These are phyloP conservation scores for Sedum album DNA, from an alignment of 164 flowering plant species.

Conservation along the genomic window DNA sequence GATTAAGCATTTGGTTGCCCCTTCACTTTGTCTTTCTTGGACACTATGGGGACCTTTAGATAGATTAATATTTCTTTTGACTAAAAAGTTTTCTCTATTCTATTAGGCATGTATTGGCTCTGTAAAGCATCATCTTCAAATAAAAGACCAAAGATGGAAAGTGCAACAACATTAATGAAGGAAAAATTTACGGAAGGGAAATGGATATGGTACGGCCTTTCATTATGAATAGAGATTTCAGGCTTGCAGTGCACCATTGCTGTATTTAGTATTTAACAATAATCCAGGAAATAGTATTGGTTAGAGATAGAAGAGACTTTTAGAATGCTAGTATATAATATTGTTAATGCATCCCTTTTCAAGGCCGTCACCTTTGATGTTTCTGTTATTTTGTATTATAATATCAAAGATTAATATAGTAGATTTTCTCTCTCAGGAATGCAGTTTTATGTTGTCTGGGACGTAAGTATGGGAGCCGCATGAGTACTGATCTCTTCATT, in stretches of 20 bases:
- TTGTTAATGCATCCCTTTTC: background rate
- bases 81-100: background rate
- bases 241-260: background rate
- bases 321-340: background rate
- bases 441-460: slow-evolving; percentile 63
- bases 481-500: slow-evolving; percentile 38
- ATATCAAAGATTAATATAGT: background rate
- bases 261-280: background rate
- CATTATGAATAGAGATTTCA: background rate
- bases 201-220: slow-evolving; percentile 70
- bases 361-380: background rate
- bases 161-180: slow-evolving; percentile 40
- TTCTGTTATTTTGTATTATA: background rate
- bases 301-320: background rate
- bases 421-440: slow-evolving; percentile 41
- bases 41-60: background rate
- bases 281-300: background rate
- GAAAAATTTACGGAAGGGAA: slow-evolving; percentile 69
- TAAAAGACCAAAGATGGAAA: slow-evolving; percentile 61
- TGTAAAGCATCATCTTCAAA: slow-evolving; percentile 31
- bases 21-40: background rate
- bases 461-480: slow-evolving; percentile 41
- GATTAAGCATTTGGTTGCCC: background rate
- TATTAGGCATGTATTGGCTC: slow-evolving; percentile 51
- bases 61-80: background rate